Conservation (phyloP, 257 asterid genomes). For the Solanum ahanhuiri region DNA sequence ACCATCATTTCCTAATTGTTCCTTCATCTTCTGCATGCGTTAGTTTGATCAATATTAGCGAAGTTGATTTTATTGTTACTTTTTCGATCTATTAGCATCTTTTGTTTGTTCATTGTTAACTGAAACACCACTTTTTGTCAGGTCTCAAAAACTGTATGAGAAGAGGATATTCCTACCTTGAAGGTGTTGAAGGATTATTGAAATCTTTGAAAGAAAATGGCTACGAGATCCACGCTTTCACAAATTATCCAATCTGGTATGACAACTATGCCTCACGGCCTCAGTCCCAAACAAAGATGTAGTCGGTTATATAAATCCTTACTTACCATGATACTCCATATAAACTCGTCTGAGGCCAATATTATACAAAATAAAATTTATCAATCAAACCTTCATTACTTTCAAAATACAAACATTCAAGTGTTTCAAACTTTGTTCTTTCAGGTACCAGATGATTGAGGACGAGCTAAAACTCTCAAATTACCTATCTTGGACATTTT, state of each 20-base stretch:
- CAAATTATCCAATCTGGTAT: slow-evolving; percentile 94
- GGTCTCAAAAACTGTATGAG: slow-evolving; percentile 82
- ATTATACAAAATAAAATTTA: background rate
- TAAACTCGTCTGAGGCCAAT: background rate
- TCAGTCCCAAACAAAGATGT: background rate
- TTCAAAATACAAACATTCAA: background rate
- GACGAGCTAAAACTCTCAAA: slow-evolving; percentile 69
- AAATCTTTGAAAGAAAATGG: slow-evolving; percentile 58
- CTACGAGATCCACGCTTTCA: slow-evolving; percentile 76
- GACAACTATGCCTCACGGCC: background rate
- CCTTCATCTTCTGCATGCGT: background rate
- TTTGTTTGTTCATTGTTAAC: background rate
- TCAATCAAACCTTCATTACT: background rate
- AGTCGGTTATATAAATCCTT: background rate
- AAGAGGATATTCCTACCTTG: slow-evolving; percentile 61
- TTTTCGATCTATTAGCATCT: background rate
- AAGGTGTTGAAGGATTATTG: slow-evolving; percentile 73
- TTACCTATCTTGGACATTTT: slow-evolving; percentile 92
- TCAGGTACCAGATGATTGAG: slow-evolving; percentile 83
- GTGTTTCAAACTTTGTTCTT: background rate
- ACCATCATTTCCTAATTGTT: background rate
- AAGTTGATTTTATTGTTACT: background rate
- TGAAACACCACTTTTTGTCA: slow-evolving; percentile 15
- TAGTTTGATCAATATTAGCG: background rate
- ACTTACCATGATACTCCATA: background rate